Evolutionary conservation across 805 yeast species (phyloP).

Genomic region (Spathaspora sp.): DNA sequence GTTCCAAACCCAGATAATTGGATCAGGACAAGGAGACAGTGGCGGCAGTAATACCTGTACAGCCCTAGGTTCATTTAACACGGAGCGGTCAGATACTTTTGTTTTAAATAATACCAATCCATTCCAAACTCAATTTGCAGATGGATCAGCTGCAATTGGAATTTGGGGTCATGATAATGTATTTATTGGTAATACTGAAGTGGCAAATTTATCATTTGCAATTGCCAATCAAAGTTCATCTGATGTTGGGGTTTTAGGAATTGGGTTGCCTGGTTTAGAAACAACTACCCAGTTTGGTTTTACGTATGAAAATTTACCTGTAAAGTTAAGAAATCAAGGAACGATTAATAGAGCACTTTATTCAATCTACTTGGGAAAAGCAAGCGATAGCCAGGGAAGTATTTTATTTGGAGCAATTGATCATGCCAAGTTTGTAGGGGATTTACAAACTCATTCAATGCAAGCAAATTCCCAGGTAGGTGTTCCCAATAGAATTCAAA

Average conservation of each 20-base stretch:
- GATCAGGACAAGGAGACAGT: neutral
- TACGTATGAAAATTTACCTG: conserved; percentile 37
- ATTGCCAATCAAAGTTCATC: conserved; percentile 66
- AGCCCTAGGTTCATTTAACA: conserved; percentile 46
- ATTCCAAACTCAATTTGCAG: conserved; percentile 47
- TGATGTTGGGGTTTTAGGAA: conserved; percentile 67
- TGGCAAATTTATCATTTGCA: conserved; percentile 62
- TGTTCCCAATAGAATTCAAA: conserved; percentile 44
- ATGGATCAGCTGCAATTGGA: conserved; percentile 46
- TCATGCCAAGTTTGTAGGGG: conserved; percentile 35
- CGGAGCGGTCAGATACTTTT: conserved; percentile 36
- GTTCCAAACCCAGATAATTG: neutral
- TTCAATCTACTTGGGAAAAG: conserved; percentile 33
- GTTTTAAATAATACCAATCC: conserved; percentile 35
- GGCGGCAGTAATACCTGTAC: conserved; percentile 30
- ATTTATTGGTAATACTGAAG: conserved; percentile 43
- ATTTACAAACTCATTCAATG: conserved; percentile 30
- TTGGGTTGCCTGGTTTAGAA: conserved; percentile 70
- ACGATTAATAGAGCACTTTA: conserved; percentile 28
- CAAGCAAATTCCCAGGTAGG: conserved; percentile 8
- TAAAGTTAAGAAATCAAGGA: conserved; percentile 29
- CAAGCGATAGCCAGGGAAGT: conserved; percentile 23
- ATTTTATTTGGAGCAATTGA: conserved; percentile 43
- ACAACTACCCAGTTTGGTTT: conserved; percentile 39
- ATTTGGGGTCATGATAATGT: conserved; percentile 64